Evolutionary conservation across 768 basidiomycete genomes (phyloP).

Genomic region (Serendipita vermifera): DNA sequence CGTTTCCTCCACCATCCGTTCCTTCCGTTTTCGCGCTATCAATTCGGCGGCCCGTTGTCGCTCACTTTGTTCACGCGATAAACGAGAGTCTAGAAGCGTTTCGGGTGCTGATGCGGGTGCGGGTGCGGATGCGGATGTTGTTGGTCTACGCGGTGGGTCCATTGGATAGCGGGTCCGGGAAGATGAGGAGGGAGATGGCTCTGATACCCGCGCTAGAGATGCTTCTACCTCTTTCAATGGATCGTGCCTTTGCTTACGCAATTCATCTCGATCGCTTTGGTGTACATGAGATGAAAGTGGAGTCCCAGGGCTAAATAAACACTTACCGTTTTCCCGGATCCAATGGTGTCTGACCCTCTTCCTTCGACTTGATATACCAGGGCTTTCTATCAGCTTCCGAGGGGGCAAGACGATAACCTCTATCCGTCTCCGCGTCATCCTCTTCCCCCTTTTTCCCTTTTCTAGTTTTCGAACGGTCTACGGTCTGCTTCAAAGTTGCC

Average conservation of each 20-base stretch:
- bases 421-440: constrained; percentile 39
- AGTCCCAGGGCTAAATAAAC: not conserved
- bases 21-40: constrained; percentile 50
- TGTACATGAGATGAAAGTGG: constrained; percentile 12
- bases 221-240: constrained; percentile 23
- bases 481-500: not conserved
- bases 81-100: constrained; percentile 44
- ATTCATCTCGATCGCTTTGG: not conserved
- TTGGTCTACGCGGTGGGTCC: constrained; percentile 52
- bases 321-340: constrained; percentile 5
- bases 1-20: constrained; percentile 51
- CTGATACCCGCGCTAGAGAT: constrained; percentile 19
- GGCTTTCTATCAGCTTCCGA: constrained; percentile 64
- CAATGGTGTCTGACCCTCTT: constrained; percentile 17
- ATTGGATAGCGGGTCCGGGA: not conserved
- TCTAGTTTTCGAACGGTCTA: constrained; percentile 11
- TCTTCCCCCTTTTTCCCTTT: constrained; percentile 21
- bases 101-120: constrained; percentile 58
- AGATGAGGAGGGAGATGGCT: not conserved
- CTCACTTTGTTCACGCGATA: constrained; percentile 62
- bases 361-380: constrained; percentile 43
- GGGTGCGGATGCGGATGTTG: constrained; percentile 55
- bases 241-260: constrained; percentile 19
- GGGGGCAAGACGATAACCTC: constrained; percentile 62
- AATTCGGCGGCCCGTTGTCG: constrained; percentile 63